Evolutionary conservation across 768 basidiomycete genomes (phyloP), one percentile per base, ranked within the genome.

Genomic region (Hydnomerulius pinastri): DNA sequence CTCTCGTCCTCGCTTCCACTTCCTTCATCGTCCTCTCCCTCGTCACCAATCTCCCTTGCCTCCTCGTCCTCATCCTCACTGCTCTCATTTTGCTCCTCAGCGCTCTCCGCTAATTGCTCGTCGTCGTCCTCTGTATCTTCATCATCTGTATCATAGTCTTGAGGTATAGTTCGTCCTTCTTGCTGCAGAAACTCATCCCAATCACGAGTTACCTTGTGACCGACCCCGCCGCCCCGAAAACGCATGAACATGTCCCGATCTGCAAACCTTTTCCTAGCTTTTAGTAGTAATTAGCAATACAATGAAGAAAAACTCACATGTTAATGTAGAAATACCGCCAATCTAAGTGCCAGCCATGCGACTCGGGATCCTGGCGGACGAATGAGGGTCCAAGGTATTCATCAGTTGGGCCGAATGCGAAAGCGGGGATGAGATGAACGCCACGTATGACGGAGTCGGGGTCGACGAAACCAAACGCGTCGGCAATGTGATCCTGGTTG

Each of bases 401-500:
- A 5, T 42, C 25, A 1, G 64, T 62, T 6, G 28, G 36, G 0
- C 63, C 67, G 23, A 50, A 28, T 1, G 44, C 27, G 47, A 75
- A 77, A 0, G 63, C 71, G 1, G 78, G 78, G 15, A 78, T 66
- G 4, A 80, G 46, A 49, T 80, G 77, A 5, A 53, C 59, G 1
- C 57, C 71, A 1, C 69, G 69, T 40, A 80, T 56, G 5, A 80
- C 67, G 1, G 61, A 50, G 2, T 43, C 43, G 0, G 77, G 78
- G 53, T 79, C 70, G 2, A 79, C 21, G 50, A 80, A 79, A 1
- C 77, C 72, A 51, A 77, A 79, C 8, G 72, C 65, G 10, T 50
- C 58, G 1, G 50, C 43, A 0, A 46, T 35, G 17, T 69, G 64
- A 1, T 59, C 35, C 3, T 51, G 45, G 8, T 35, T 8, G 1